Evolutionary conservation across 176 grass and related monocot species (phyloP), one percentile per base, ranked within the genome.

Genomic region (Zoysia pacifica): DNA sequence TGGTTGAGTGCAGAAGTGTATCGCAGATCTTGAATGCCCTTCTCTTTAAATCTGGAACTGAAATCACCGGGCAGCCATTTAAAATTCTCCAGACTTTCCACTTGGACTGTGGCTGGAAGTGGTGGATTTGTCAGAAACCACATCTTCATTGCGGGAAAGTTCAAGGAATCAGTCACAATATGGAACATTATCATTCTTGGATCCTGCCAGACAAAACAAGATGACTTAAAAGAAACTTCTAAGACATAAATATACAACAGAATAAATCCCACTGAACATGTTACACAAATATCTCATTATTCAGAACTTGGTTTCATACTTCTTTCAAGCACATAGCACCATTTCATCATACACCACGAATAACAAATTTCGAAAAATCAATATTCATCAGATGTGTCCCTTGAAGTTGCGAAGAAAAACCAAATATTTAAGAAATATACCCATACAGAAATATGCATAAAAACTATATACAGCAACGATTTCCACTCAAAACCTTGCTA

Each of bases 91-190:
- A 92, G 54, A 50, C 74, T 88, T 80, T 89, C 67, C 45, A 94
- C 81, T 36, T 67, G 73, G 76, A 97, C 88, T 62, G 70, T 70
- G 41, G 91, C 87, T 54, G 88, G 80, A 72, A 62, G 65, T 69
- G 87, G 87, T 77, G 89, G 87, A 51, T 94, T 92, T 58, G 87
- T 70, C 37, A 92, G 69, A 92, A 97, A 94, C 94, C 94, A 97
- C 88, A 90, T 91, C 69, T 9, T 72, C 89, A 97, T 92, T 77
- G 94, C 92, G 79, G 94, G 94, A 81, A 89, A 94, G 81, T 89
- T 94, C 52, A 92, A 77, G 7, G 91, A 78, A 85, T 97, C 92
- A 12, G 92, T 93, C 61, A 97, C 77, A 76, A 97, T 70, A 83
- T 97, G 92, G 72, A 97, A 97, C 62, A 91, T 70, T 70, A 97